phyloP scores from a whole-genome alignment of 495 filamentous ascomycete genomes.

The Patellaria atrata region DNA sequence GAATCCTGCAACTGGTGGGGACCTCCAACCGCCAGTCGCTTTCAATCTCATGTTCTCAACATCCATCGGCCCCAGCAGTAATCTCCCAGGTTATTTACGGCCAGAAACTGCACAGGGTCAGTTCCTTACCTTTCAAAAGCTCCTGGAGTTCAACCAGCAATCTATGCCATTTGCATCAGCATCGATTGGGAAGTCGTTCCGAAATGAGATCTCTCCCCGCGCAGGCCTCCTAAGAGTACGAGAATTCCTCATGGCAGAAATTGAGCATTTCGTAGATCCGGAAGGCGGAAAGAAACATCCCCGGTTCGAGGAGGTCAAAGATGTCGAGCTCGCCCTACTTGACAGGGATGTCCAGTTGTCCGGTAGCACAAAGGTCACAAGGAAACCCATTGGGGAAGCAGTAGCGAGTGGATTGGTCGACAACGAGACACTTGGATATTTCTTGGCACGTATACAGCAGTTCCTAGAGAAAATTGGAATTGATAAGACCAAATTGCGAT shows the following conservation, averaged over 20 bases:
- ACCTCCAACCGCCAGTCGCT: constrained; percentile 46
- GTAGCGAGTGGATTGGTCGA: constrained; percentile 55
- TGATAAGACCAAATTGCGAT: constrained; percentile 58
- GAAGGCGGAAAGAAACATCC: constrained; percentile 56
- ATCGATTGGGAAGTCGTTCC: constrained; percentile 64
- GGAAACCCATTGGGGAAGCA: constrained; percentile 53
- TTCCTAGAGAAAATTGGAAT: constrained; percentile 60
- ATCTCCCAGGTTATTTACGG: constrained; percentile 47
- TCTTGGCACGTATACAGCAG: constrained; percentile 60
- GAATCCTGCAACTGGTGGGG: constrained; percentile 46
- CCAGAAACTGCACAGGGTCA: constrained; percentile 62
- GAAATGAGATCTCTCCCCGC: constrained; percentile 59
- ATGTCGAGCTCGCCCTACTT: constrained; percentile 52
- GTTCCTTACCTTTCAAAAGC: constrained; percentile 61
- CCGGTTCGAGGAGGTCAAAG: constrained; percentile 51
- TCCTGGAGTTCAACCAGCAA: constrained; percentile 63
- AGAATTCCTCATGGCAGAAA: constrained; percentile 67
- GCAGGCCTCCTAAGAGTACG: constrained; percentile 52
- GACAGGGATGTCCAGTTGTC: constrained; percentile 57
- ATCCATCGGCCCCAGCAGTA: constrained; percentile 50
- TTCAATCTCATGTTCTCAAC: constrained; percentile 72
- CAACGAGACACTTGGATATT: constrained; percentile 82
- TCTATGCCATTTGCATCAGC: constrained; percentile 64
- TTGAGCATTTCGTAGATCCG: constrained; percentile 70
- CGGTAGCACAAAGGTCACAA: constrained; percentile 47